Base-by-base conservation (phyloP, 441 rosid genomes). In the Syzygium malaccense region DNA sequence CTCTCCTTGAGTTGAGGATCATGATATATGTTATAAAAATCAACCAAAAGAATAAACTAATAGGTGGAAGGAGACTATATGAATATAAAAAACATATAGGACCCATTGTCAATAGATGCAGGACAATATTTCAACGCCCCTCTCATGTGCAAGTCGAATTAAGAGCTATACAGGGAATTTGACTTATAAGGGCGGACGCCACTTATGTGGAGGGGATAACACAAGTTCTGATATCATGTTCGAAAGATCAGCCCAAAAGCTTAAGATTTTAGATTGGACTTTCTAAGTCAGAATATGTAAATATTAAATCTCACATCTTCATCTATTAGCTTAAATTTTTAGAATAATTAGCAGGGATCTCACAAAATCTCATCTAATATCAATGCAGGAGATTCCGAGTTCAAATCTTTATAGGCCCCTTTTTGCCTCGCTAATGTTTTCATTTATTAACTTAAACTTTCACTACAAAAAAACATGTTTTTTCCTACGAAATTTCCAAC, bases 171-270 rank as follows among this genome's bases (percentile, higher is more conserved):
- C 4, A 9, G 41, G 15, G 51, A 23, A 41, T 75, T 75, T 75
- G 14, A 41, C 14, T 2, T 7, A 12, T 23, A n/a, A 3, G 49
- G 1, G 51, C 1, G 3, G 1, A 12, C 0, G 0, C 18, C 18
- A 75, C 51, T 23, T 41, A 75, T 75, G 18, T 1, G 1, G 23
- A 41, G 41, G n/a, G 51, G 17, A 75, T 41, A 12, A 23, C n/a
- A 41, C 0, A 9, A 8, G n/a, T 13, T 6, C 13, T 6, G 17
- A 28, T 28, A 12, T 26, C 83, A 20, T 20, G 15, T 71, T 37
- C 23, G 80, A 45, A 37, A 41, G 51, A 75, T 37, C 10, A 41
- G 3, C n/a, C n/a, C n/a, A 37, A 75, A 75, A 75, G 1, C 28
- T 41, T 75, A 12, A 23, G n/a, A 23, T 37, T 41, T 75, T 41